phyloP scores from a whole-genome alignment of 192 early-diverging fungal species.

The Mortierella alpina region DNA sequence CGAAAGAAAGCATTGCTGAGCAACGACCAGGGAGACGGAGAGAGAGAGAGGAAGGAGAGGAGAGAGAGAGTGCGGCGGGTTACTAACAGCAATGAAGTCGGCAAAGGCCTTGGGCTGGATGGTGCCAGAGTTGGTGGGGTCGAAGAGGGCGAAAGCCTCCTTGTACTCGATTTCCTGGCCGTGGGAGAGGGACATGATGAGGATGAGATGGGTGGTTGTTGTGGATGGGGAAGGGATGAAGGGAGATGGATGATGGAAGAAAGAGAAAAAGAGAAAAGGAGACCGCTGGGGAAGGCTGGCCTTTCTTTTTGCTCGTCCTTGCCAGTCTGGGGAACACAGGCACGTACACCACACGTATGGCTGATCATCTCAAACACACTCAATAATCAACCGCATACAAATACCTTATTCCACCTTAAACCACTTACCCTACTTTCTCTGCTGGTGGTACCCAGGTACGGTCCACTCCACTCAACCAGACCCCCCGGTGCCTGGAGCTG shows the following conservation, averaged over 20 bases:
- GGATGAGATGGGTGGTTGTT: neutral
- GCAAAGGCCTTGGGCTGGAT: constrained; percentile 53
- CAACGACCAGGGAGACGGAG: neutral
- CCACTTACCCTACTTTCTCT: too few relatives aligned
- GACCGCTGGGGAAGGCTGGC: neutral
- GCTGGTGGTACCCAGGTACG: too few relatives aligned
- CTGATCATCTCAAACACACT: too few relatives aligned
- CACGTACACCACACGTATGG: too few relatives aligned
- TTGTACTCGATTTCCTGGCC: constrained; percentile 54
- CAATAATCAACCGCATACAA: too few relatives aligned
- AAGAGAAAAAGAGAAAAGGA: constrained; percentile 1
- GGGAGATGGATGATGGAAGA: constrained; percentile 3
- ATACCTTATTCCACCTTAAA: too few relatives aligned
- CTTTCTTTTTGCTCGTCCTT: too few relatives aligned
- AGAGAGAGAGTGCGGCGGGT: neutral
- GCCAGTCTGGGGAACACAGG: too few relatives aligned
- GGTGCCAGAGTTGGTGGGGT: constrained; percentile 53
- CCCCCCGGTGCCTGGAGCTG: too few relatives aligned
- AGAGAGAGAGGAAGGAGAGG: neutral
- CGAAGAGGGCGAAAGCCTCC: constrained; percentile 56
- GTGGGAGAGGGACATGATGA: constrained; percentile 39
- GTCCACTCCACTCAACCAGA: too few relatives aligned
- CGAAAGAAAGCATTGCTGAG: neutral
- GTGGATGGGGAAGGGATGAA: constrained; percentile 2
- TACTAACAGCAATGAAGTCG: constrained; percentile 52